Evolutionary conservation across 75 land plant genomes (phyloP).

Genomic region (Chamaecyparis obtusa): DNA sequence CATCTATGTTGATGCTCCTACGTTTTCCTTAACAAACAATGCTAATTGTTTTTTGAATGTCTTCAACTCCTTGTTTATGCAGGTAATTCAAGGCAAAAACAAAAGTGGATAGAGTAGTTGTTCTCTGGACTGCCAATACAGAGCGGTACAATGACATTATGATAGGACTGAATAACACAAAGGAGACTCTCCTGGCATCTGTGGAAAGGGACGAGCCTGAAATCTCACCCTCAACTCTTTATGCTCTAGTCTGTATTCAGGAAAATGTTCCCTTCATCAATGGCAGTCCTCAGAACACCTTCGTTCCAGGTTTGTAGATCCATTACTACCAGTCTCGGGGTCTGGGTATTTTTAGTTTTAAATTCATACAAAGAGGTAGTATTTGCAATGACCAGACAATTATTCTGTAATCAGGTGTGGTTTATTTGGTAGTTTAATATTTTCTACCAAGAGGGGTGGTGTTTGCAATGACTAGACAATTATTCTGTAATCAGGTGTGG

Average conservation of each 20-base stretch:
- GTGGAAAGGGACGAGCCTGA: conserved; percentile 71
- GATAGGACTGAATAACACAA: conserved; percentile 90
- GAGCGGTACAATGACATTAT: conserved; percentile 89
- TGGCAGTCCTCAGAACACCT: conserved; percentile 98
- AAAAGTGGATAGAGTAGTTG: conserved; percentile 87
- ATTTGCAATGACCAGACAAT: not conserved
- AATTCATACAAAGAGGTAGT: not conserved
- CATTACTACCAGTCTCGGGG: not conserved
- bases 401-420: no score
- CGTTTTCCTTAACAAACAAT: not conserved
- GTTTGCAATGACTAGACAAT: no score
- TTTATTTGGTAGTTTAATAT: no score
- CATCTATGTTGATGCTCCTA: not conserved
- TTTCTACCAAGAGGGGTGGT: no score
- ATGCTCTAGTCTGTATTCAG: conserved; percentile 77
- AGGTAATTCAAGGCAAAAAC: conserved; percentile 76
- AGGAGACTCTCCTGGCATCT: conserved; percentile 76
- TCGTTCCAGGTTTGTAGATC: conserved; percentile 73
- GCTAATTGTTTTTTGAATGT: not conserved
- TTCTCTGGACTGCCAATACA: conserved; percentile 96
- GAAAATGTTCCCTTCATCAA: conserved; percentile 95
- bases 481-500: no score
- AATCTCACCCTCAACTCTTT: conserved; percentile 91
- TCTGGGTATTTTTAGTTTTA: no score
- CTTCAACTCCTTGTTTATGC: not conserved